Conservation (phyloP, 2,329 filamentous ascomycete species). For the Fusarium stilboides region DNA sequence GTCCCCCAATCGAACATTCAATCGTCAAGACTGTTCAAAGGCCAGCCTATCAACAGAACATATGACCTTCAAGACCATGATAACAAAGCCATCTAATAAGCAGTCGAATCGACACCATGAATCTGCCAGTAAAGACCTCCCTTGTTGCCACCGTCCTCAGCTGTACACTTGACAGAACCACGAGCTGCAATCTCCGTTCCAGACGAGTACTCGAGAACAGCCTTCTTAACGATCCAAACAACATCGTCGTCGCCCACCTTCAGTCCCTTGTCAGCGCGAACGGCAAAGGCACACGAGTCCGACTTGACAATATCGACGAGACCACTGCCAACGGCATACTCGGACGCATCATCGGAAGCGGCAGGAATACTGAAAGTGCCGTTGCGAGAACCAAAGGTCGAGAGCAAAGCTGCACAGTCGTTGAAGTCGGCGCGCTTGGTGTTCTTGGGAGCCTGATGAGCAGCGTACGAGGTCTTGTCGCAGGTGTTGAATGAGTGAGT, state of each 20-base stretch:
- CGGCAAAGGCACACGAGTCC: constrained; percentile 48
- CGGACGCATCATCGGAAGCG: constrained; percentile 25
- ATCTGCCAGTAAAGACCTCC: constrained; percentile 41
- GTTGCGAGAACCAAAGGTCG: constrained; percentile 49
- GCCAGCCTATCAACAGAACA: constrained; percentile 5
- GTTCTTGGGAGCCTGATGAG: constrained; percentile 29
- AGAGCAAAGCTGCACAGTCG: constrained; percentile 53
- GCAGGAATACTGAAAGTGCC: constrained; percentile 51
- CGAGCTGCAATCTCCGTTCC: constrained; percentile 36
- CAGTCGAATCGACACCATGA: constrained; percentile 22
- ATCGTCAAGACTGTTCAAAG: constrained; percentile 11
- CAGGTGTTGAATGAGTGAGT: constrained; percentile 46
- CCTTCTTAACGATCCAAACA: constrained; percentile 33
- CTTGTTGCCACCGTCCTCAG: constrained; percentile 18
- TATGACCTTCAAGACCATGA: constrained; percentile 23
- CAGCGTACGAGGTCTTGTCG: constrained; percentile 46
- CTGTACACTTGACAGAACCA: constrained; percentile 30
- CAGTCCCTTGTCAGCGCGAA: constrained; percentile 42
- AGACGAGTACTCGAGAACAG: constrained; percentile 37
- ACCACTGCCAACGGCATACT: constrained; percentile 23
- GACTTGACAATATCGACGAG: constrained; percentile 48
- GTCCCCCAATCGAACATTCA: constrained; percentile 1
- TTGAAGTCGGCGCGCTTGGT: constrained; percentile 50
- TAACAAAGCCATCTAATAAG: constrained; percentile 1
- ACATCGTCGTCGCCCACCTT: constrained; percentile 38